Evolutionary conservation across 2,329 filamentous ascomycete species (phyloP).

Genomic region (Fusarium irregulare): DNA sequence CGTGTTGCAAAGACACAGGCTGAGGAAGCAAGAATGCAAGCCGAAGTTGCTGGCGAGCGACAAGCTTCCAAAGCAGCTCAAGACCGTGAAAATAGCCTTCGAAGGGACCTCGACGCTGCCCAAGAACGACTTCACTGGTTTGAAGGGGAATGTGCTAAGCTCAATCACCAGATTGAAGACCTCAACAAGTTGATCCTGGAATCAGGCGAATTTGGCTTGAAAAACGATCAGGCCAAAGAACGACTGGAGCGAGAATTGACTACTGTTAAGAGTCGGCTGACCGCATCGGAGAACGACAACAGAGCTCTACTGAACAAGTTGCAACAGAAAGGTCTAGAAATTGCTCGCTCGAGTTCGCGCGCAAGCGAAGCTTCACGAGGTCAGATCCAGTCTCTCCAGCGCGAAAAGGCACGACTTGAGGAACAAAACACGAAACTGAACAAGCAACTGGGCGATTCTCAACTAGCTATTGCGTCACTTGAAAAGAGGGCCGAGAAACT

Average conservation of each 20-base stretch:
- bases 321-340: conserved; percentile 96
- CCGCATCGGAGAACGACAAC: conserved; percentile 96
- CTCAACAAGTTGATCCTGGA: conserved; percentile 89
- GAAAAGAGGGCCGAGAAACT: conserved; percentile 97
- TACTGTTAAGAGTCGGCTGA: conserved; percentile 88
- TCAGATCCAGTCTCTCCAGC: conserved; percentile 79
- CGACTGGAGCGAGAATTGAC: conserved; percentile 90
- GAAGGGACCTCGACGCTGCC: conserved; percentile 83
- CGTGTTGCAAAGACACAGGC: conserved; percentile 85
- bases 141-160: conserved; percentile 79
- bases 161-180: conserved; percentile 84
- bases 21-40: conserved; percentile 86
- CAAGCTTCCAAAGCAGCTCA: conserved; percentile 81
- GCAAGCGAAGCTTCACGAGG: conserved; percentile 85
- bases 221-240: conserved; percentile 94
- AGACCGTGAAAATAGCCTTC: conserved; percentile 82
- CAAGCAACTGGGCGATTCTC: conserved; percentile 86
- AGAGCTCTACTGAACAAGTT: conserved; percentile 95
- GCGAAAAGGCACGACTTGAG: conserved; percentile 84
- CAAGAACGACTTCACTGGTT: conserved; percentile 81
- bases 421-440: conserved; percentile 84
- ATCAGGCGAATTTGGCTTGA: conserved; percentile 87
- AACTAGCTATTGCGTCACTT: conserved; percentile 82
- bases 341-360: conserved; percentile 87
- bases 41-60: conserved; percentile 83